Conservation (phyloP, 179 eudicot genomes). For the Drosera spatulata region DNA sequence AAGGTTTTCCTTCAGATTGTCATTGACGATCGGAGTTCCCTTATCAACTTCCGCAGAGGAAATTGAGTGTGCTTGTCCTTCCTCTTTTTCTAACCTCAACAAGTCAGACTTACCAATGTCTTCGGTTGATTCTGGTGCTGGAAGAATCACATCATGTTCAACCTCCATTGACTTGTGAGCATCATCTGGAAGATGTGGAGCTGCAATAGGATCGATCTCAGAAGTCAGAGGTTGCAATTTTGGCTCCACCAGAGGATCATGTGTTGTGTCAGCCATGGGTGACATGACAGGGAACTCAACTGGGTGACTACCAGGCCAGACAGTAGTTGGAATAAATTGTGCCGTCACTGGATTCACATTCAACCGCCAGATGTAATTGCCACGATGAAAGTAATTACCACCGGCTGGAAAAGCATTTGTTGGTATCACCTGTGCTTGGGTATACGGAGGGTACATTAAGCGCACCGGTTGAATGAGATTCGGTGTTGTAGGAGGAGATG, state of each 20-base stretch:
- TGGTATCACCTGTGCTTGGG: slow-evolving; percentile 64
- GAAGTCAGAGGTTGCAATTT: slow-evolving; percentile 28
- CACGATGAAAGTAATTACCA: slow-evolving; percentile 51
- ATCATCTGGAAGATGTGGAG: slow-evolving; percentile 45
- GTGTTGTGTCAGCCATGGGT: slow-evolving; percentile 51
- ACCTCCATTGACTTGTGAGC: slow-evolving; percentile 26
- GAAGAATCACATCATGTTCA: slow-evolving; percentile 32
- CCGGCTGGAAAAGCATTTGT: slow-evolving; percentile 41
- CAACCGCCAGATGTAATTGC: slow-evolving; percentile 78
- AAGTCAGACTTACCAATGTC: slow-evolving; percentile 23
- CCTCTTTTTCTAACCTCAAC: slow-evolving; percentile 26
- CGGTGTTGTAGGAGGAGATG: slow-evolving; percentile 84
- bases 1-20: slow-evolving; percentile 14
- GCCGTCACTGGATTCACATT: slow-evolving; percentile 39
- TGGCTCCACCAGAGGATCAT: slow-evolving; percentile 34
- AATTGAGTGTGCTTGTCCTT: slow-evolving; percentile 16
- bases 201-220: slow-evolving; percentile 25
- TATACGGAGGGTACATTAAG: slow-evolving; percentile 77
- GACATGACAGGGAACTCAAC: slow-evolving; percentile 57
- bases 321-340: slow-evolving; percentile 40
- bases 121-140: slow-evolving; percentile 30
- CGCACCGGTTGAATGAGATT: slow-evolving; percentile 71
- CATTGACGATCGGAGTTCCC: slow-evolving; percentile 6
- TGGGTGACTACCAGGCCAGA: slow-evolving; percentile 72
- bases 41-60: slow-evolving; percentile 12